These are phyloP conservation scores for Fusarium coffeatum DNA, from an alignment of 2,329 filamentous ascomycete species.

Conservation along the genomic window DNA sequence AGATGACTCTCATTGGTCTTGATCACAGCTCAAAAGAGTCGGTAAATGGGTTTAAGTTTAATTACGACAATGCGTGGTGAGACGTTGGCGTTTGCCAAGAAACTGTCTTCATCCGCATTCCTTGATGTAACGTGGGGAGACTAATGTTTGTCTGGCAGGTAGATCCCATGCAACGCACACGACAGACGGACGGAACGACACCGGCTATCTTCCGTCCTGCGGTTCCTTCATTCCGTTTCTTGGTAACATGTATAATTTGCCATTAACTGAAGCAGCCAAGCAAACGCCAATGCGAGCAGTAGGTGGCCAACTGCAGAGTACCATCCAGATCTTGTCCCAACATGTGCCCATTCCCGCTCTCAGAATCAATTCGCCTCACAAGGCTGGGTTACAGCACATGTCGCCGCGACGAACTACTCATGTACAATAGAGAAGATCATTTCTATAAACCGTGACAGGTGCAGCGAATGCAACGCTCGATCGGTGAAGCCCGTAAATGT, in stretches of 20 bases:
- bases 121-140: not conserved
- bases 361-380: constrained; percentile 13
- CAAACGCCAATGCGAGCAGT: not conserved
- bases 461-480: constrained; percentile 26
- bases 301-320: not conserved
- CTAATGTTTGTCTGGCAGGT: constrained; percentile 9
- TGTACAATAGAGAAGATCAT: constrained; percentile 20
- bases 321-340: not conserved
- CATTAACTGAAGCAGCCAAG: not conserved
- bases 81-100: constrained; percentile 2
- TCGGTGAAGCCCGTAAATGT: not conserved
- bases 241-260: not conserved
- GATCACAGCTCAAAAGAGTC: not conserved
- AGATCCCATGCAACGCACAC: not conserved
- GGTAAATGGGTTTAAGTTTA: not conserved
- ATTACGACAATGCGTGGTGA: not conserved
- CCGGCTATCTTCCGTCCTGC: not conserved
- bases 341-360: not conserved
- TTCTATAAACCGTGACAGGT: not conserved
- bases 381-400: constrained; percentile 20
- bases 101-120: not conserved
- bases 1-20: not conserved
- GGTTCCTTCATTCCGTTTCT: not conserved
- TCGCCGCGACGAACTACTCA: not conserved
- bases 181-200: not conserved